Evolutionary conservation across 805 yeast genomes (phyloP).

Genomic region (Schwanniomyces yamadae): DNA sequence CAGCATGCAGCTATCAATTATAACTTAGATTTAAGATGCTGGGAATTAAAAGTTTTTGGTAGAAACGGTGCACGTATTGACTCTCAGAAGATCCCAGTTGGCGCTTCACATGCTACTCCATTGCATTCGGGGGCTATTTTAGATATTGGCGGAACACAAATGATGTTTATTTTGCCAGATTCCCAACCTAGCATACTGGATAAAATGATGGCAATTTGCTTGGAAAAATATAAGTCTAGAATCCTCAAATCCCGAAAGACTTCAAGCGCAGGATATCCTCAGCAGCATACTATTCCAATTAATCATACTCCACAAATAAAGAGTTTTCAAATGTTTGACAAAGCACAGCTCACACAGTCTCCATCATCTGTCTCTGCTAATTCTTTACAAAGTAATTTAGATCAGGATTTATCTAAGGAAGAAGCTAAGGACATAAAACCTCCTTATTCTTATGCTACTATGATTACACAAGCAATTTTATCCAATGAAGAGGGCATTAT

Average conservation of each 20-base stretch:
- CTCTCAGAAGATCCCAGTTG: slow-evolving; percentile 55
- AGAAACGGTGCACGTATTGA: slow-evolving; percentile 94
- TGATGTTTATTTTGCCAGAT: slow-evolving; percentile 98
- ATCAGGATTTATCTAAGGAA: slow-evolving; percentile 77
- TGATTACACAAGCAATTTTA: slow-evolving; percentile 96
- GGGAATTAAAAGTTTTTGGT: slow-evolving; percentile 86
- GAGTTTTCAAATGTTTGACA: slow-evolving; percentile 57
- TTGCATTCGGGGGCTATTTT: slow-evolving; percentile 84
- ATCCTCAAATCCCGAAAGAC: slow-evolving; percentile 19
- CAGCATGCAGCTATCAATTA: slow-evolving; percentile 84
- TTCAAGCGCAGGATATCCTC: slow-evolving; percentile 15
- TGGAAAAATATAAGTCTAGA: slow-evolving; percentile 29
- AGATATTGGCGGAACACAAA: slow-evolving; percentile 96
- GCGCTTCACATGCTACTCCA: slow-evolving; percentile 49
- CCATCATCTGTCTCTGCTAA: slow-evolving; percentile 40
- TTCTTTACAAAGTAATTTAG: slow-evolving; percentile 44
- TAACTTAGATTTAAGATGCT: slow-evolving; percentile 67
- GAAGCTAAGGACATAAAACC: slow-evolving; percentile 94
- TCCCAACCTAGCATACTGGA: slow-evolving; percentile 68
- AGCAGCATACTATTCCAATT: slow-evolving; percentile 13
- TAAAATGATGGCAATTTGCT: slow-evolving; percentile 40
- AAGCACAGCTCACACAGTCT: slow-evolving; percentile 36
- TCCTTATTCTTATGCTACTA: slow-evolving; percentile 94
- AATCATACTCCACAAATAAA: slow-evolving; percentile 24
- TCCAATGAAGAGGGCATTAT: slow-evolving; percentile 85